phyloP scores from a whole-genome alignment of 2,329 filamentous ascomycete species.

The Graphium sp. region DNA sequence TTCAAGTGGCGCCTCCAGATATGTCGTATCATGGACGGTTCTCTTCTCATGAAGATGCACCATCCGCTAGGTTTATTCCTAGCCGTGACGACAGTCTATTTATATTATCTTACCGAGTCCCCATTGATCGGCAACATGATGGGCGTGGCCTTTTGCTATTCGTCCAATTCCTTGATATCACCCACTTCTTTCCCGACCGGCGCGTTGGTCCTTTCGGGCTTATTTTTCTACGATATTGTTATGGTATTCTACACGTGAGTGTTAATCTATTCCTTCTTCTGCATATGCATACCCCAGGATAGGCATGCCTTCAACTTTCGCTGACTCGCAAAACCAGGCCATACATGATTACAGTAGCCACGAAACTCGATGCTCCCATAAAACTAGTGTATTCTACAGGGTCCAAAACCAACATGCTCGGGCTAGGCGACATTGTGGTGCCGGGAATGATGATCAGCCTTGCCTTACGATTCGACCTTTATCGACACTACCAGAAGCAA shows the following conservation, averaged over 20 bases:
- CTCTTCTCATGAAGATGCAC: conserved; percentile 25
- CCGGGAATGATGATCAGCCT: conserved; percentile 83
- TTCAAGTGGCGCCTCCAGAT: conserved; percentile 30
- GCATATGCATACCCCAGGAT: background rate
- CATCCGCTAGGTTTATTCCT: conserved; percentile 37
- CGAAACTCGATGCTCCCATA: conserved; percentile 77
- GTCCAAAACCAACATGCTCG: conserved; percentile 63
- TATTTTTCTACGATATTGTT: conserved; percentile 93
- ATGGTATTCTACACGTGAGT: conserved; percentile 73
- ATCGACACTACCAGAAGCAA: conserved; percentile 61
- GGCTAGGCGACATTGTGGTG: conserved; percentile 84
- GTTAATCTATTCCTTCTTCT: background rate
- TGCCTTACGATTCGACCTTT: conserved; percentile 81
- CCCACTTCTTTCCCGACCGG: conserved; percentile 78
- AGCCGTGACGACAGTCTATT: conserved; percentile 34
- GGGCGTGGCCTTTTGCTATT: conserved; percentile 76
- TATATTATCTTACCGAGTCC: conserved; percentile 49
- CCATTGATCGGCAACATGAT: conserved; percentile 62
- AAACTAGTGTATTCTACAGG: conserved; percentile 66
- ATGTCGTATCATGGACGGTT: conserved; percentile 33
- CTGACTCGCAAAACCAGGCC: conserved; percentile 28
- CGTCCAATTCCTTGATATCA: conserved; percentile 66
- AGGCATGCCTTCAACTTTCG: too few relatives aligned
- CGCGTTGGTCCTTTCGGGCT: conserved; percentile 54
- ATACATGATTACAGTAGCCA: conserved; percentile 78